Evolutionary conservation across 75 land plant genomes (phyloP).

Genomic region (Chamaecyparis obtusa): DNA sequence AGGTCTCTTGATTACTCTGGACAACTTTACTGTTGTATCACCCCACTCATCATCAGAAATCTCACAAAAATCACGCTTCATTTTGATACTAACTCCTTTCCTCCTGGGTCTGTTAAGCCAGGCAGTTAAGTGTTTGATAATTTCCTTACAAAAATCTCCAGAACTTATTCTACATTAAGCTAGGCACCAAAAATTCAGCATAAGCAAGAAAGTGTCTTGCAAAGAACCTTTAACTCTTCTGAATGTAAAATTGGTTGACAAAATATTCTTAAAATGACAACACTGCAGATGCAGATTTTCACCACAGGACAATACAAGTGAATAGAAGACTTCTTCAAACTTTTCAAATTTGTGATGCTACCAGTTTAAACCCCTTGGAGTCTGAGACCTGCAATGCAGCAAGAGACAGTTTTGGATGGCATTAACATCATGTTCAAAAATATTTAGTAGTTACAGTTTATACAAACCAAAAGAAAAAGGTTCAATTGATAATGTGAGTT

Average conservation of each 20-base stretch:
- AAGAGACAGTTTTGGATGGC: not conserved
- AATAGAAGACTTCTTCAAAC: not conserved
- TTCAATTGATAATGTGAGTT: not conserved
- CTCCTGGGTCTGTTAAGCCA: not conserved
- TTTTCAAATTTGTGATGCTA: not conserved
- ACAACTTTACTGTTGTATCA: conserved; percentile 49
- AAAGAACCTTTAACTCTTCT: not conserved
- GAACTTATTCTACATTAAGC: not conserved
- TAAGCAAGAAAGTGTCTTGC: not conserved
- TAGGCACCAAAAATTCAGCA: not conserved
- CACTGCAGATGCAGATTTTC: not conserved
- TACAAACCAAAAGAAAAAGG: not conserved
- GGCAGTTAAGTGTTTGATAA: not conserved
- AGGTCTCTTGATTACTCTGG: conserved; percentile 36
- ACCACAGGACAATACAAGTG: not conserved
- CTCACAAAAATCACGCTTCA: conserved; percentile 58
- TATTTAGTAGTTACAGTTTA: not conserved
- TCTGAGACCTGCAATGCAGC: not conserved
- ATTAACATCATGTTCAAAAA: not conserved
- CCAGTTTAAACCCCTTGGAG: not conserved
- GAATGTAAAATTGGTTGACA: not conserved
- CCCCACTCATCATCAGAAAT: conserved; percentile 84
- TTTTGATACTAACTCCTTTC: conserved; percentile 11
- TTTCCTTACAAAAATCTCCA: not conserved
- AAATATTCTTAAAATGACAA: not conserved